Evolutionary conservation across 2,329 filamentous ascomycete species (phyloP), one percentile per base, ranked within the genome.

Genomic region (Pyrenophora graminea): DNA sequence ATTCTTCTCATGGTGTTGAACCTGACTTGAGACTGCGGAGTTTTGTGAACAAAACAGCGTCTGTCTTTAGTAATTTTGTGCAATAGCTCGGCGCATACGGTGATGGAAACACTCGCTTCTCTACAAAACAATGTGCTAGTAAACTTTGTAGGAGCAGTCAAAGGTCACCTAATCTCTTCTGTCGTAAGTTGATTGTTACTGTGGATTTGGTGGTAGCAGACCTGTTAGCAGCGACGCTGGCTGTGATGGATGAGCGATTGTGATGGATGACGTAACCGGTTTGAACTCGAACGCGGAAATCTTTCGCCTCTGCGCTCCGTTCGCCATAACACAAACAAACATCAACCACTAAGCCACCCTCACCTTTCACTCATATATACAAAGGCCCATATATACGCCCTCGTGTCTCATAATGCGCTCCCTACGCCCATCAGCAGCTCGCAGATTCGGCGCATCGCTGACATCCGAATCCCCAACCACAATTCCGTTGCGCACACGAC

Each of bases 371-470:
- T 15, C 1, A 17, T 44, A 8, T 13, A n/a, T 27, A 4, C 10
- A 3, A 6, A 15, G 10, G 18, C 12, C 6, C 18, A 18, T 15
- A 32, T 30, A 39, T 9, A 18, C 34, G 33, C 18, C 2, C 18
- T 25, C 10, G 6, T 18, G 4, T 7, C 18, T n/a, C 27, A 44
- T 7, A 32, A 67, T 68, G 63, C 61, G 56, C 17, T 57, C 61
- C 9, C 10, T 66, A 48, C 63, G 62, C 13, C 53, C 61, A 41
- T 52, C 59, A 43, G 55, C 59, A 13, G 45, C 63, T 23, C 53
- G 58, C 38, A 61, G 61, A 55, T 58, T 73, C n/a, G 66, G 67
- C 52, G 44, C 63, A 41, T 45, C 59, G 15, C 32, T 67, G 31
- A 40, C 47, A 4, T 59, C 60, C 39, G 56, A 63, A 47, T 7